Percentiles rank a stretch among this genome's conserved stretches.
Conservation (phyloP, 805 yeast species). For the Metschnikowia orientalis region DNA sequence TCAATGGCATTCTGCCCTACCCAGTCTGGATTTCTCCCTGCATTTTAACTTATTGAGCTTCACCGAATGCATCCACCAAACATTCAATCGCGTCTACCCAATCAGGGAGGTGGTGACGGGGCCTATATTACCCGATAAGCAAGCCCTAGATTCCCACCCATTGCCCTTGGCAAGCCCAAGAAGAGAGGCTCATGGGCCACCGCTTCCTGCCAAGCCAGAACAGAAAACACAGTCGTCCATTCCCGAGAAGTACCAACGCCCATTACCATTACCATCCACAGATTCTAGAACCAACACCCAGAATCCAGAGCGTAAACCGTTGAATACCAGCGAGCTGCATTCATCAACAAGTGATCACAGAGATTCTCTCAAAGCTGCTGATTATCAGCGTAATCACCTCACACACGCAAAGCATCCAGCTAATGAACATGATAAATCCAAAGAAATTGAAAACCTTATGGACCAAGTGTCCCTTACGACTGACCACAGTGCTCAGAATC, state of each 20-base stretch:
- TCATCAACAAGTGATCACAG: no score
- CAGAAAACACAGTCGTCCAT: slow-evolving; percentile 5
- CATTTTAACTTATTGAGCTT: slow-evolving; percentile 29
- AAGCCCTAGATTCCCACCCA: slow-evolving; percentile 24
- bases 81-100: slow-evolving; percentile 32
- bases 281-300: no score
- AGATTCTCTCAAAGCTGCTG: no score
- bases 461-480: slow-evolving; percentile 15
- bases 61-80: slow-evolving; percentile 27
- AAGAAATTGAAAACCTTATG: slow-evolving; percentile 17
- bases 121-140: slow-evolving; percentile 24
- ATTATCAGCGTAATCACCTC: no score
- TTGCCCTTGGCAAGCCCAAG: slow-evolving; percentile 25
- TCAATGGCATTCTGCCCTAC: slow-evolving; percentile 43
- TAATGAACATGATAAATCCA: background rate
- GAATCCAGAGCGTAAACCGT: no score
- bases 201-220: slow-evolving; percentile 23
- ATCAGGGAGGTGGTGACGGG: slow-evolving; percentile 29
- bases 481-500: background rate
- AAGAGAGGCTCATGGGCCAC: slow-evolving; percentile 21
- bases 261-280: slow-evolving; percentile 14
- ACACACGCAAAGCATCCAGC: no score
- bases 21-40: slow-evolving; percentile 2
- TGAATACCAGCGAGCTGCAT: no score
- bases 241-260: slow-evolving; percentile 11